Percentiles rank a stretch among this genome's conserved stretches.
These are phyloP conservation scores for Cercospora sesami DNA, from an alignment of 2,329 filamentous ascomycete species.

Conservation along the genomic window DNA sequence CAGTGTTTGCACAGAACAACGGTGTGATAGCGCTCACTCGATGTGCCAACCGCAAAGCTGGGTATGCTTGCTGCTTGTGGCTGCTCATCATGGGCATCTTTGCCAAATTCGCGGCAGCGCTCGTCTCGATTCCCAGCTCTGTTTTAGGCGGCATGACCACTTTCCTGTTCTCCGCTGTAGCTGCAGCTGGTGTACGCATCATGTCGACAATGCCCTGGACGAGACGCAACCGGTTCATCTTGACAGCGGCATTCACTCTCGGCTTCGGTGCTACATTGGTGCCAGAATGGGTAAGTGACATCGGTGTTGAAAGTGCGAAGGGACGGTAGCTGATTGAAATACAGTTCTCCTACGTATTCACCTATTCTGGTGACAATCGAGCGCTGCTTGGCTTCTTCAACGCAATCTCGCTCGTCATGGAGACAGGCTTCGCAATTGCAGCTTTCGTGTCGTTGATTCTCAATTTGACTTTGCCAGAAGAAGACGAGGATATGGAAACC, in stretches of 20 bases:
- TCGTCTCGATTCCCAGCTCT: conserved; percentile 68
- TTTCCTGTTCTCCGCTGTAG: conserved; percentile 75
- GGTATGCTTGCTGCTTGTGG: conserved; percentile 75
- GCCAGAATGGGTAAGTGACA: conserved; percentile 37
- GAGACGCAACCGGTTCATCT: conserved; percentile 78
- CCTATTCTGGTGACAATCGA: conserved; percentile 67
- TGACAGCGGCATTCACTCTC: conserved; percentile 71
- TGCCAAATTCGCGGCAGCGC: conserved; percentile 76
- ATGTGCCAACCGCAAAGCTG: conserved; percentile 77
- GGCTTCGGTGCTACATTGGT: conserved; percentile 61
- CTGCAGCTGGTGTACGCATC: conserved; percentile 75
- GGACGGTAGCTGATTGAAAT: not conserved
- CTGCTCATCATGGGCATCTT: conserved; percentile 79
- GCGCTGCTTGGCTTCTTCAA: conserved; percentile 72
- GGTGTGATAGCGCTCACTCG: conserved; percentile 79
- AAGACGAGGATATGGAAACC: conserved; percentile 65
- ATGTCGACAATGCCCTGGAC: conserved; percentile 71
- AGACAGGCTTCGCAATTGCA: conserved; percentile 69
- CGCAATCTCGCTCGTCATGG: conserved; percentile 54
- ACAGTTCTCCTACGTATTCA: conserved; percentile 60
- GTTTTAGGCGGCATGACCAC: conserved; percentile 61
- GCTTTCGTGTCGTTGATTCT: conserved; percentile 71
- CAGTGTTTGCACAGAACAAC: conserved; percentile 80
- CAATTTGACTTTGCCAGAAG: conserved; percentile 71
- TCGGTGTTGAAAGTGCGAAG: not conserved